A percentile compares a stretch with the other conserved stretches of the same genome.
These are phyloP conservation scores for Holtermannia corniformis DNA, from an alignment of 768 basidiomycete species.

Conservation along the genomic window DNA sequence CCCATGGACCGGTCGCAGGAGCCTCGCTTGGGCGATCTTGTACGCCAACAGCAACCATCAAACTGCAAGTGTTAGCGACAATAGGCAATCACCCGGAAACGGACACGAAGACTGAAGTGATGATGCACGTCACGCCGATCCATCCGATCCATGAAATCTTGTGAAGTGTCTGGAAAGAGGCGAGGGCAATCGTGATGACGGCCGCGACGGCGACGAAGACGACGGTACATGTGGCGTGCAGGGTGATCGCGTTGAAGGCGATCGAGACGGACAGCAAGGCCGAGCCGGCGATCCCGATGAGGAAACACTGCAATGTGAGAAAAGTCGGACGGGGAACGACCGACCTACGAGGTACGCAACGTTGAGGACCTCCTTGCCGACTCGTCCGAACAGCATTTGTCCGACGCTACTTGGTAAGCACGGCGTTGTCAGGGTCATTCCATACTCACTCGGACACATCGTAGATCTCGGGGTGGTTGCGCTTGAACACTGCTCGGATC, in stretches of 20 bases:
- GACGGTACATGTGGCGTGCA: slow-evolving; percentile 41
- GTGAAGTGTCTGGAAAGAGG: slow-evolving; percentile 35
- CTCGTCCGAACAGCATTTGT: slow-evolving; percentile 10
- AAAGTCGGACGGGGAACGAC: background rate
- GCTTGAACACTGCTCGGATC: slow-evolving; percentile 17
- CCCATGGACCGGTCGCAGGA: slow-evolving; percentile 4
- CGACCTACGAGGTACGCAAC: slow-evolving; percentile 19
- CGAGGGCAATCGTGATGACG: slow-evolving; percentile 20
- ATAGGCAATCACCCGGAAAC: too few species aligned
- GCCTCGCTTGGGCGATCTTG: slow-evolving; percentile 20
- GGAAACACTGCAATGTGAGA: slow-evolving; percentile 7
- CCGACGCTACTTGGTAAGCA: slow-evolving; percentile 6
- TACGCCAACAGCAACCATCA: slow-evolving; percentile 13
- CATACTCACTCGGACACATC: slow-evolving; percentile 14
- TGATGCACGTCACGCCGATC: slow-evolving; percentile 1
- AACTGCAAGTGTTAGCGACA: too few species aligned
- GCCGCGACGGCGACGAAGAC: slow-evolving; percentile 39
- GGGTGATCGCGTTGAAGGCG: slow-evolving; percentile 40
- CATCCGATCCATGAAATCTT: slow-evolving; percentile 32
- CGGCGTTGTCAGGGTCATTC: too few species aligned
- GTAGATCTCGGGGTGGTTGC: slow-evolving; percentile 32
- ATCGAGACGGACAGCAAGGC: slow-evolving; percentile 38
- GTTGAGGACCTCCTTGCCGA: slow-evolving; percentile 23
- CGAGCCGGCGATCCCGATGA: slow-evolving; percentile 26
- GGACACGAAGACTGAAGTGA: background rate